phyloP scores from a whole-genome alignment of 805 yeast species.

The Monosporozyma aerobia region DNA sequence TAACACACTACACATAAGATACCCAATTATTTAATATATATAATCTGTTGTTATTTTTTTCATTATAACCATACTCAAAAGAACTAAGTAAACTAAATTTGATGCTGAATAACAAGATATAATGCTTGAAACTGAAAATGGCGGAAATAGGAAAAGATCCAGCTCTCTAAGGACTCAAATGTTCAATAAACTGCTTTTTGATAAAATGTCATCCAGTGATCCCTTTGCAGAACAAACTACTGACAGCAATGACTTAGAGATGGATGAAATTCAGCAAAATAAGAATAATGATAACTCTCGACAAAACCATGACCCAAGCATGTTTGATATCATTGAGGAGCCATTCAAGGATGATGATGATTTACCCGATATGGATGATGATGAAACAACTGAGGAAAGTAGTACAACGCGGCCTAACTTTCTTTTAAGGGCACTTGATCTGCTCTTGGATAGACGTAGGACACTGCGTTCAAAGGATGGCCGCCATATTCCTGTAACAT shows the following conservation, averaged over 20 bases:
- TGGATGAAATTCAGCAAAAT: background rate
- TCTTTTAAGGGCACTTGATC: conserved; percentile 12
- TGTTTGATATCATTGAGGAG: background rate
- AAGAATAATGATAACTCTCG: background rate
- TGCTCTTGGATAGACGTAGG: conserved; percentile 38
- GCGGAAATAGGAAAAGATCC: conserved; percentile 21
- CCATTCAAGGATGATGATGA: background rate
- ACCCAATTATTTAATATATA: background rate
- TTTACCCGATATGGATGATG: conserved; percentile 2
- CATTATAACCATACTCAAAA: background rate
- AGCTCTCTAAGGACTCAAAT: conserved; percentile 28
- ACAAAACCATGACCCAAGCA: background rate
- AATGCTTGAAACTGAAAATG: conserved; percentile 2
- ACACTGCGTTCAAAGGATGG: conserved; percentile 57
- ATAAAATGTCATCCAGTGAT: conserved; percentile 11
- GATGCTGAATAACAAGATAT: background rate
- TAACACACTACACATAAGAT: background rate
- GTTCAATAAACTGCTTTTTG: conserved; percentile 27
- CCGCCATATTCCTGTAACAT: conserved; percentile 59
- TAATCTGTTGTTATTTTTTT: background rate
- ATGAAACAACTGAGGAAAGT: conserved; percentile 5
- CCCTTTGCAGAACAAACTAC: conserved; percentile 1
- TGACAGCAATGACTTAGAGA: conserved; percentile 2
- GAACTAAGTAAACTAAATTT: background rate
- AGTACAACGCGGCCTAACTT: conserved; percentile 6